These are phyloP conservation scores for Saitoella complicata DNA, from an alignment of 805 yeast genomes.

Conservation along the genomic window DNA sequence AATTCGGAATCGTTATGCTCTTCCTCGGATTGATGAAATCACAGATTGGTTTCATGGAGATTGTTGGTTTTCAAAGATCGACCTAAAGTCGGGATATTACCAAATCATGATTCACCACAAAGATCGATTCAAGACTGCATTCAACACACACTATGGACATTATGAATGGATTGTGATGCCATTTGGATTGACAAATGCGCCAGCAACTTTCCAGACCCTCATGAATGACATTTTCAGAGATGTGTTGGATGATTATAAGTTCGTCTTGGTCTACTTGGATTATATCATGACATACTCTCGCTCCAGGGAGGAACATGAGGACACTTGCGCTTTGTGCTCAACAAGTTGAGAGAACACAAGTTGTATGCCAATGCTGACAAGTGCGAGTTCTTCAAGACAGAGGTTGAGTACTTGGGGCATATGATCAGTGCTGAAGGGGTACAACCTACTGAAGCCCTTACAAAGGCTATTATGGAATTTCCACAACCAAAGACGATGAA, in stretches of 20 bases:
- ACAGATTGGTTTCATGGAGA: conserved; percentile 7
- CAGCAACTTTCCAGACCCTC: conserved; percentile 14
- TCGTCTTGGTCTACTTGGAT: conserved; percentile 12
- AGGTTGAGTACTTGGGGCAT: conserved; percentile 7
- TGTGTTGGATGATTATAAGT: conserved; percentile 1
- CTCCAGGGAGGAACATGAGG: conserved; percentile 1
- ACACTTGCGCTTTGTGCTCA: neutral
- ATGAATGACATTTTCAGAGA: conserved; percentile 3
- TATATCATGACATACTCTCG: conserved; percentile 10
- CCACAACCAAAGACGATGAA: conserved; percentile 3
- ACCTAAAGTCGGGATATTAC: conserved; percentile 11
- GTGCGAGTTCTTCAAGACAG: conserved; percentile 5
- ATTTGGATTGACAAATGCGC: conserved; percentile 17
- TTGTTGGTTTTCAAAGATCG: conserved; percentile 10
- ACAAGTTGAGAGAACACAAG: neutral
- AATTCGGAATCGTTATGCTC: conserved; percentile 10
- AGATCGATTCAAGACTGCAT: conserved; percentile 13
- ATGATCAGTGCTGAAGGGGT: conserved; percentile 3
- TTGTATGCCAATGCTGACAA: conserved; percentile 6
- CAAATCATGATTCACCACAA: conserved; percentile 20
- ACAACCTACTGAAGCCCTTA: conserved; percentile 1
- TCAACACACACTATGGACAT: conserved; percentile 12
- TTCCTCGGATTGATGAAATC: conserved; percentile 9
- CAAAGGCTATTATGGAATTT: conserved; percentile 5
- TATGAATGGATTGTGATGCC: conserved; percentile 17